Conservation (phyloP, 768 basidiomycete species). For the Leccinellum albellum region DNA sequence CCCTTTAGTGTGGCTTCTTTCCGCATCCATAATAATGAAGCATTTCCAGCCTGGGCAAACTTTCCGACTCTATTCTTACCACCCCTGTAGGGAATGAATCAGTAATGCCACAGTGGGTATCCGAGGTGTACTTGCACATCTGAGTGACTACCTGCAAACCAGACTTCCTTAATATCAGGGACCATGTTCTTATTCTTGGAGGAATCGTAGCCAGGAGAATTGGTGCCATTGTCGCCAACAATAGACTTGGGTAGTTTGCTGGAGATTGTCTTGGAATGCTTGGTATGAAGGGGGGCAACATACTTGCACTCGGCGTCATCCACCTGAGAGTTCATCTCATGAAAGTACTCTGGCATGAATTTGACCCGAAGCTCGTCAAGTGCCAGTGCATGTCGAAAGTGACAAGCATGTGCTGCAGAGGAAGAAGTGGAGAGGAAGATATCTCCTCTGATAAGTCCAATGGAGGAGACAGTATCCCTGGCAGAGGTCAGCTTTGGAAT, state of each 20-base stretch:
- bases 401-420: slow-evolving; percentile 50
- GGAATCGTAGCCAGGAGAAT: no score
- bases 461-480: slow-evolving; percentile 69
- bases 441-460: slow-evolving; percentile 47
- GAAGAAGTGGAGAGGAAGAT: slow-evolving; percentile 54
- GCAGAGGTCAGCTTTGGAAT: neutral
- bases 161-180: slow-evolving; percentile 55
- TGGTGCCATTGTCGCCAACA: neutral
- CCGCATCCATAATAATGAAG: slow-evolving; percentile 33
- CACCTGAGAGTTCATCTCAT: slow-evolving; percentile 25
- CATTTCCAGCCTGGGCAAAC: slow-evolving; percentile 22
- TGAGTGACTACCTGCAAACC: slow-evolving; percentile 53
- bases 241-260: neutral
- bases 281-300: neutral
- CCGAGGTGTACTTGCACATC: slow-evolving; percentile 26
- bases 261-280: neutral
- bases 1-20: slow-evolving; percentile 27
- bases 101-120: neutral
- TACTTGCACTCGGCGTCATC: slow-evolving; percentile 12
- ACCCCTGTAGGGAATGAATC: slow-evolving; percentile 12
- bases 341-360: slow-evolving; percentile 46
- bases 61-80: slow-evolving; percentile 21
- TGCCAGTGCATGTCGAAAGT: slow-evolving; percentile 61
- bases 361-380: slow-evolving; percentile 63
- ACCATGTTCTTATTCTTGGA: no score